Percentiles rank a stretch among this genome's conserved stretches.
These are phyloP conservation scores for Puccinia triticina DNA, from an alignment of 1,284 basidiomycete genomes.

Conservation along the genomic window DNA sequence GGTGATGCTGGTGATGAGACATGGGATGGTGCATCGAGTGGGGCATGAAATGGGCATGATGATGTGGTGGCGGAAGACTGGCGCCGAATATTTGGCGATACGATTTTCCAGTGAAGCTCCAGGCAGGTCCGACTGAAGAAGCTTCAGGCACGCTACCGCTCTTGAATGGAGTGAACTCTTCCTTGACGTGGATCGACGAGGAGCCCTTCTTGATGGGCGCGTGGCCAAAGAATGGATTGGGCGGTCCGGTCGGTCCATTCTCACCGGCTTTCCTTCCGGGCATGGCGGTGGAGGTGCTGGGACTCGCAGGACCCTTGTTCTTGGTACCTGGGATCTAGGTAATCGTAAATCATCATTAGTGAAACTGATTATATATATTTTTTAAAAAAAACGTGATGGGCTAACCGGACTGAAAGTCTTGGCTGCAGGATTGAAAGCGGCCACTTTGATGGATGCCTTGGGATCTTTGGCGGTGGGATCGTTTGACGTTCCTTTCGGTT, in stretches of 20 bases:
- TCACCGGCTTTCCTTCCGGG: constrained; percentile 32
- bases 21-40: constrained; percentile 35
- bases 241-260: background rate
- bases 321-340: constrained; percentile 5
- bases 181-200: constrained; percentile 45
- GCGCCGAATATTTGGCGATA: constrained; percentile 46
- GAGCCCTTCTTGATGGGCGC: constrained; percentile 45
- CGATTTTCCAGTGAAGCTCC: constrained; percentile 40
- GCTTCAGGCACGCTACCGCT: constrained; percentile 40
- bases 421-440: constrained; percentile 56
- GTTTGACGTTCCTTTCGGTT: constrained; percentile 64
- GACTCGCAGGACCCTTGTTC: constrained; percentile 5
- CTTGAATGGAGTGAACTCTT: constrained; percentile 50
- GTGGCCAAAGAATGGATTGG: constrained; percentile 45
- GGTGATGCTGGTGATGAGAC: constrained; percentile 28
- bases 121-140: constrained; percentile 38
- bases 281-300: background rate
- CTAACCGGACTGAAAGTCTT: constrained; percentile 56
- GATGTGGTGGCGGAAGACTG: constrained; percentile 34
- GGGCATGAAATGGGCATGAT: constrained; percentile 35
- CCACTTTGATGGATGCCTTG: constrained; percentile 57
- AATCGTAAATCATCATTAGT: background rate
- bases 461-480: constrained; percentile 33
- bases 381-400: background rate
- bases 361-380: background rate